phyloP scores from a whole-genome alignment of 2,329 filamentous ascomycete species.

The Rhynchosporium graminicola region DNA sequence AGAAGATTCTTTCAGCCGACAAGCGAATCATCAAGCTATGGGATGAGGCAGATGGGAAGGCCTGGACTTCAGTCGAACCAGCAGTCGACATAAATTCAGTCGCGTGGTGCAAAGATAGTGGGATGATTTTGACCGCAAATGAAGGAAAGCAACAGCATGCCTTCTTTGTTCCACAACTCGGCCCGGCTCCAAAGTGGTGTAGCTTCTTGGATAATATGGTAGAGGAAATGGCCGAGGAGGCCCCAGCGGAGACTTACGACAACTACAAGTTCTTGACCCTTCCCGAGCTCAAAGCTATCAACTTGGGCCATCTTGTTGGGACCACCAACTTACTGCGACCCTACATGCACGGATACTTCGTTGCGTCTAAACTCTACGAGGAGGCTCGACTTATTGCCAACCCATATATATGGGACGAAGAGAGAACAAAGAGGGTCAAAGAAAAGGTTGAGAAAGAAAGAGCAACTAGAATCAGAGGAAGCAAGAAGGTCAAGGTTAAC shows the following conservation, averaged over 20 bases:
- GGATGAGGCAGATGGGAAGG: constrained; percentile 78
- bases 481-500: constrained; percentile 98
- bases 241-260: constrained; percentile 83
- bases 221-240: constrained; percentile 94
- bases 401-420: constrained; percentile 90
- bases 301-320: constrained; percentile 84
- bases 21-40: constrained; percentile 97
- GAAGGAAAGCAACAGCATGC: constrained; percentile 94
- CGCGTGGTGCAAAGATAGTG: constrained; percentile 86
- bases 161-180: constrained; percentile 92
- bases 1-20: constrained; percentile 89
- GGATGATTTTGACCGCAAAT: constrained; percentile 95
- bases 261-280: constrained; percentile 98
- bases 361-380: constrained; percentile 92
- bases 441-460: constrained; percentile 97
- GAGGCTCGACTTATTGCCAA: constrained; percentile 91
- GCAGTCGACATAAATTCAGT: constrained; percentile 94
- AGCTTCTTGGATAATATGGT: constrained; percentile 96
- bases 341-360: constrained; percentile 99
- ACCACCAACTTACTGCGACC: constrained; percentile 87
- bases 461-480: constrained; percentile 89
- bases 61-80: constrained; percentile 95
- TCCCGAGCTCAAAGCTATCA: constrained; percentile 81
- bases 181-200: constrained; percentile 93
- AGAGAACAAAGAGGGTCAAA: constrained; percentile 85